A percentile compares a stretch with the other conserved stretches of the same genome.
Evolutionary conservation across 805 yeast genomes (phyloP).

Genomic region (Clavispora carvajalis): DNA sequence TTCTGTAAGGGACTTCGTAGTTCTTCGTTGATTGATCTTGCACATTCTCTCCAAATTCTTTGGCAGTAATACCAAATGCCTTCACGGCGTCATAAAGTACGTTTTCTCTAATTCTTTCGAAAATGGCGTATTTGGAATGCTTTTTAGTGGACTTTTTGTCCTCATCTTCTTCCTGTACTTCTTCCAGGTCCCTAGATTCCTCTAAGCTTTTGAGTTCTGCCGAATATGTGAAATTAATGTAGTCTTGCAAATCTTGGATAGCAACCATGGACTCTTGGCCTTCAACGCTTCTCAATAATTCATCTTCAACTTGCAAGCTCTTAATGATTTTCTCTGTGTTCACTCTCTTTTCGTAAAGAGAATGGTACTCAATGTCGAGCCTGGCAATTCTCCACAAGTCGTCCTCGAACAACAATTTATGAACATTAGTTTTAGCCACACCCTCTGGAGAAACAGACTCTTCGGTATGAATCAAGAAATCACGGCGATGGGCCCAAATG

Average conservation of each 20-base stretch:
- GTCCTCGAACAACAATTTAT: constrained; percentile 62
- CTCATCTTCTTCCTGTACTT: constrained; percentile 16
- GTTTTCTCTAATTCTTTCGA: constrained; percentile 64
- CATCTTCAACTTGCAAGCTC: constrained; percentile 53
- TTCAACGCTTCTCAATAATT: constrained; percentile 48
- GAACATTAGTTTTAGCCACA: constrained; percentile 30
- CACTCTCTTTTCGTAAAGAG: constrained; percentile 68
- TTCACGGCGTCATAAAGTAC: constrained; percentile 59
- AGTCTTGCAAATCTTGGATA: constrained; percentile 82
- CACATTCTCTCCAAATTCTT: constrained; percentile 77
- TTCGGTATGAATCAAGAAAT: constrained; percentile 62
- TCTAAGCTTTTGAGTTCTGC: constrained; percentile 46
- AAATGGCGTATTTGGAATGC: constrained; percentile 57
- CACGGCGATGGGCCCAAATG: constrained; percentile 93
- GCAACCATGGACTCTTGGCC: constrained; percentile 65
- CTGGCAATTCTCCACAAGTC: constrained; percentile 90
- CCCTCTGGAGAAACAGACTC: constrained; percentile 40
- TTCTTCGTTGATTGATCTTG: constrained; percentile 50
- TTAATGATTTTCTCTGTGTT: constrained; percentile 54
- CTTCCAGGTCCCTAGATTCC: constrained; percentile 22
- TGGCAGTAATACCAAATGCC: constrained; percentile 73
- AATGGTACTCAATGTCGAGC: constrained; percentile 83
- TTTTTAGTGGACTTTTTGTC: constrained; percentile 31
- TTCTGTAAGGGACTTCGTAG: constrained; percentile 43
- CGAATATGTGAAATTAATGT: constrained; percentile 69